These are phyloP conservation scores for Kuraishia capsulata DNA, from an alignment of 805 yeast genomes.

Conservation along the genomic window DNA sequence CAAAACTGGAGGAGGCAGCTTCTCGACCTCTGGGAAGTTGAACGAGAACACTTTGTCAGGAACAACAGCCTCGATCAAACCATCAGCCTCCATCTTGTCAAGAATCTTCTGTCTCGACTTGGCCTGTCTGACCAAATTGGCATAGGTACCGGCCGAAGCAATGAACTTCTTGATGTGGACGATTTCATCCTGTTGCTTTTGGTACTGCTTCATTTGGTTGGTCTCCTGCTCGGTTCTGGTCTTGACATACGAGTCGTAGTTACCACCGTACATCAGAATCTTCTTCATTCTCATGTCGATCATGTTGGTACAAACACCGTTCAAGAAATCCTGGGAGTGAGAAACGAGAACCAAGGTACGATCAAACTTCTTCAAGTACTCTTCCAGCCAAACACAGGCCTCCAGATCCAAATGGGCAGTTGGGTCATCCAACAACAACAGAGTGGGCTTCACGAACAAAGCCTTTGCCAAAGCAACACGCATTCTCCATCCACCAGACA, in stretches of 20 bases:
- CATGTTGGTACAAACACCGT: constrained; percentile 98
- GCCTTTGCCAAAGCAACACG: constrained; percentile 98
- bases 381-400: constrained; percentile 99
- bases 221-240: constrained; percentile 91
- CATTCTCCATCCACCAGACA: constrained; percentile 99
- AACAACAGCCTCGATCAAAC: constrained; percentile 85
- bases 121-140: constrained; percentile 96
- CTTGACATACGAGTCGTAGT: constrained; percentile 93
- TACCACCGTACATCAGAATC: constrained; percentile 85
- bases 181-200: constrained; percentile 97
- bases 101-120: constrained; percentile 98
- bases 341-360: constrained; percentile 90
- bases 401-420: constrained; percentile 98
- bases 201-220: constrained; percentile 96
- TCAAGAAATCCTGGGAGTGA: constrained; percentile 98
- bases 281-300: constrained; percentile 88
- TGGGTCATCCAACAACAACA: constrained; percentile 93
- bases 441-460: constrained; percentile 93
- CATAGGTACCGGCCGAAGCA: constrained; percentile 99
- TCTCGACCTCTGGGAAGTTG: constrained; percentile 91
- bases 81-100: constrained; percentile 99
- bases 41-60: constrained; percentile 91
- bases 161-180: constrained; percentile 96
- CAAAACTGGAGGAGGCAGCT: constrained; percentile 97
- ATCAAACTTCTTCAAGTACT: constrained; percentile 90